Percentiles rank a stretch among this genome's conserved stretches.
phyloP scores from a whole-genome alignment of 305 asterid species.

The Fraxinus albicans region DNA sequence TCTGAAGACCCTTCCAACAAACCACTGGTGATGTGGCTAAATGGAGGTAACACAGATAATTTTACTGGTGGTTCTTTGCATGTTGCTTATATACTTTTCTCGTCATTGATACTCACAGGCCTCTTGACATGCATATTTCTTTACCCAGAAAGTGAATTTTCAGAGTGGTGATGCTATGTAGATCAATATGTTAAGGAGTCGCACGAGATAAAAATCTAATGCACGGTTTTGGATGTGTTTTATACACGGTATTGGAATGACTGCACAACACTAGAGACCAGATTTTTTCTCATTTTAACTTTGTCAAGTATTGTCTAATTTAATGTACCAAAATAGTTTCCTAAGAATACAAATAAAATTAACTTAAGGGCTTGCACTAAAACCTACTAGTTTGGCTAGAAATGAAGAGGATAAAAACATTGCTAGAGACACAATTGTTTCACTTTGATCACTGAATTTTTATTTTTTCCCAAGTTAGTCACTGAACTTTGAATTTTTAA shows the following conservation, averaged over 20 bases:
- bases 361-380: not conserved
- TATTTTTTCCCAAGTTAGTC: not conserved
- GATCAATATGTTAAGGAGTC: not conserved
- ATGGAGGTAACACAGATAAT: slow-evolving; percentile 1
- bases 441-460: not conserved
- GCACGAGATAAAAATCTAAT: not conserved
- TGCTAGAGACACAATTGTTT: not conserved
- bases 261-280: not conserved
- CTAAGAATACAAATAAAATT: not conserved
- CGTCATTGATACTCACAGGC: not conserved
- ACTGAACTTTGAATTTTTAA: not conserved
- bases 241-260: not conserved
- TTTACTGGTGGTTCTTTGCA: not conserved
- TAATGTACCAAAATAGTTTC: not conserved
- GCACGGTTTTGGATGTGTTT: not conserved
- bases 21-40: slow-evolving; percentile 67
- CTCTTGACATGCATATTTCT: not conserved
- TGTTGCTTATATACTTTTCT: not conserved
- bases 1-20: slow-evolving; percentile 39
- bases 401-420: not conserved
- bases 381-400: not conserved
- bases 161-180: not conserved
- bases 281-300: not conserved
- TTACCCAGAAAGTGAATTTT: not conserved
- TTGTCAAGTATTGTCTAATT: not conserved